Evolutionary conservation across 2,329 filamentous ascomycete genomes (phyloP), one percentile per base, ranked within the genome.

Genomic region (Fusarium buxicola): DNA sequence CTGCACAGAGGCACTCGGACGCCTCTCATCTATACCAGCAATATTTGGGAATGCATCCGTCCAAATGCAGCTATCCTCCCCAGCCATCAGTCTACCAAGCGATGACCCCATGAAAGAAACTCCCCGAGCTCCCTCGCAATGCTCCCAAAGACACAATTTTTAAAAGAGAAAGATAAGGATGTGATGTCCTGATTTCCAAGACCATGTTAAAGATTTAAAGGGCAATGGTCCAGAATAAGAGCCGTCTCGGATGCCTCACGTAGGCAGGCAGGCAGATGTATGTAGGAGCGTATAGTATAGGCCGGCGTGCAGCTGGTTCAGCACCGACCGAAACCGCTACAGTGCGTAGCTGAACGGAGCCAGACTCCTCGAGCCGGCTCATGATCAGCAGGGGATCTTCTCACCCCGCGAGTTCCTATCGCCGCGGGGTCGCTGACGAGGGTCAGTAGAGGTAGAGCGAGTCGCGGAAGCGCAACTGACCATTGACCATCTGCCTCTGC

Each of bases 401-500:
- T 76, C 68, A 74, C 67, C 71, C 72, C 69, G 66, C 71, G 70
- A 75, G 70, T 71, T 75, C 73, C 76, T 79, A 81, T 77, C 78
- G 81, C 72, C 77, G 76, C 65, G 79, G 77, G 68, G 80, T 80
- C 69, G 79, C 79, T 81, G 74, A 74, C 70, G 69, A 72, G 68
- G 63, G 74, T 77, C 73, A 78, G 76, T 77, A 77, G 75, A 78
- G 75, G 72, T 76, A 77, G 73, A 78, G 76, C 70, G 74, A 77
- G 75, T 77, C 76, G 74, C 74, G 75, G 72, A 71, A 74, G 72
- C 71, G 72, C 75, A 77, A 78, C 76, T 77, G 75, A 86, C 82
- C 82, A 75, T 89, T 88, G 66, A 90, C 86, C 80, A 88, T 82
- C 73, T 88, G 86, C 73, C 92, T 85, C 82, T 95, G 92, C 81